Evolutionary conservation across 1,284 basidiomycete species (phyloP), one percentile per base, ranked within the genome.

Genomic region (Phylloboletellus chloephorus): DNA sequence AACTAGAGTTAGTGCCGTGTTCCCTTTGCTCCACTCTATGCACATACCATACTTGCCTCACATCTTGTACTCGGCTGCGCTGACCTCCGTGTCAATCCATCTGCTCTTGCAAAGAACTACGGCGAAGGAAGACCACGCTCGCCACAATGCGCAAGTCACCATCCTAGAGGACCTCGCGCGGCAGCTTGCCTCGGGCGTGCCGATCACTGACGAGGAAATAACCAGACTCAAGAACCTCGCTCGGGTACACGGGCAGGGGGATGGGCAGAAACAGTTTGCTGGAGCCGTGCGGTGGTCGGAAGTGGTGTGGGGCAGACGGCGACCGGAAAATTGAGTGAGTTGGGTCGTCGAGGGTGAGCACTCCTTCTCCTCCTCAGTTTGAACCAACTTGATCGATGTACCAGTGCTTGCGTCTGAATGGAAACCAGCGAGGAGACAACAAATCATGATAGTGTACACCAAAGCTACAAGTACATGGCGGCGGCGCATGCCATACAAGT

Each of bases 41-140:
- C 35, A 39, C 6, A 43, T 48, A 39, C 57, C 60, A n/a, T 71
- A 73, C 57, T 47, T 71, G 46, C 73, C 73, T 17, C 76, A 79
- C 43, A 60, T 79, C 24, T 47, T 79, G 50, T 77, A 73, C 56
- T 73, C 76, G 26, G 65, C 78, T 33, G 76, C 78, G 17, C 65
- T 82, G 44, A 78, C 72, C 34, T 79, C 81, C 13, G 56, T 82
- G 40, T 74, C 78, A 30, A 74, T 81, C 43, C 79, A 83, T 59
- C 64, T 79, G 24, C 67, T 81, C 30, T 67, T 65, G 53, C 69
- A 73, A 41, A 68, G 73, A 44, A 72, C 67, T 33, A 53, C 54
- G 2, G 67, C 67, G 33, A 70, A 67, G 39, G 72, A 74, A 31
- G 72, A 78, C 48, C 69, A 68, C 37, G 65, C 69, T 13, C 70